Conservation (phyloP, 257 asterid species). For the Knoxia roxburghii region DNA sequence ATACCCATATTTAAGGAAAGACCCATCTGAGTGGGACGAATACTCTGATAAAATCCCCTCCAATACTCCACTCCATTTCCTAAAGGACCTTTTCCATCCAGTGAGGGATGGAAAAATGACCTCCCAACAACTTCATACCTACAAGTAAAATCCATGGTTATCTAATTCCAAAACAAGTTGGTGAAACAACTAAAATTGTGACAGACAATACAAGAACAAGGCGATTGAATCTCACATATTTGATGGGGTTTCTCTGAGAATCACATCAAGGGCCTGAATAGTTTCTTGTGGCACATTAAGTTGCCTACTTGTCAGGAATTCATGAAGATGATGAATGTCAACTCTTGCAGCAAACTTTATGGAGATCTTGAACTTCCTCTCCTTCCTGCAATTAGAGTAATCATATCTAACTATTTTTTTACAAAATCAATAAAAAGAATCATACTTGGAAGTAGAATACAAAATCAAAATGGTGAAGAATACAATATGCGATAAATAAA, state of each 20-base stretch:
- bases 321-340: conserved; percentile 46
- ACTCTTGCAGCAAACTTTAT: conserved; percentile 59
- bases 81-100: conserved; percentile 43
- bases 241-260: conserved; percentile 57
- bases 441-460: no score
- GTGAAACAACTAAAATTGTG: no score
- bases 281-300: conserved; percentile 68
- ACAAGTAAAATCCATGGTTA: conserved; percentile 13
- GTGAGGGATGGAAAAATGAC: conserved; percentile 41
- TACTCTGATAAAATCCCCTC: conserved; percentile 79
- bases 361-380: conserved; percentile 49
- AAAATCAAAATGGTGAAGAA: no score
- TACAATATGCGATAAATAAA: no score
- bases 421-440: no score
- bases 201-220: no score
- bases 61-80: conserved; percentile 63
- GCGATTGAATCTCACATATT: no score
- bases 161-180: no score
- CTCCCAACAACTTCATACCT: conserved; percentile 69
- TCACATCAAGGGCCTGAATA: conserved; percentile 74
- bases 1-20: conserved; percentile 73
- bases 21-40: conserved; percentile 92
- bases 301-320: conserved; percentile 43
- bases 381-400: no score
- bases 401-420: no score